Conservation (phyloP, 1,284 basidiomycete genomes). For the Puccinia hordei region DNA sequence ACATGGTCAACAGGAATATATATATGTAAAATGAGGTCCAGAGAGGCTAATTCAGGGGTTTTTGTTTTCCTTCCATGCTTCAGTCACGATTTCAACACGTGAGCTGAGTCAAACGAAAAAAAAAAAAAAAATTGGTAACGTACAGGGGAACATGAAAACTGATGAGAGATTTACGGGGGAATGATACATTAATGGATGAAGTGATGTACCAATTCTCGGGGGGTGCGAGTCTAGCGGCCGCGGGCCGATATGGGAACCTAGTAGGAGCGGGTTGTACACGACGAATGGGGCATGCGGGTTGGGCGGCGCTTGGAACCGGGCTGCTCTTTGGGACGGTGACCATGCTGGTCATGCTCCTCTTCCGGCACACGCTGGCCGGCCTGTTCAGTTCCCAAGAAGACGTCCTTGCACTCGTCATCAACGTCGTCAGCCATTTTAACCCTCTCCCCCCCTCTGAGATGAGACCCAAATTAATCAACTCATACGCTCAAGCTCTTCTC, state of each 20-base stretch:
- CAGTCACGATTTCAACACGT: not conserved
- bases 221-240: constrained; percentile 75
- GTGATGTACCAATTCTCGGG: constrained; percentile 83
- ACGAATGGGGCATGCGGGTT: not conserved
- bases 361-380: constrained; percentile 3
- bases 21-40: too few relatives aligned
- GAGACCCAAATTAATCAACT: too few relatives aligned
- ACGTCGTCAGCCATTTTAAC: constrained; percentile 23
- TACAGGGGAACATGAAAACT: too few relatives aligned
- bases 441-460: too few relatives aligned
- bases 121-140: not conserved
- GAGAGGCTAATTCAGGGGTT: not conserved
- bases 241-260: constrained; percentile 69
- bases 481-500: too few relatives aligned
- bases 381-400: constrained; percentile 37
- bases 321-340: constrained; percentile 19
- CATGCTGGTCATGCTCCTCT: constrained; percentile 15
- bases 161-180: constrained; percentile 62
- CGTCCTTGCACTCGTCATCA: constrained; percentile 20
- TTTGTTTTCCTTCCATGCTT: not conserved
- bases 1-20: too few relatives aligned
- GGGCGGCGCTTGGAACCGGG: not conserved
- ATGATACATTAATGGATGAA: constrained; percentile 65
- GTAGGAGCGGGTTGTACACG: constrained; percentile 10
- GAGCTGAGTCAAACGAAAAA: not conserved